Evolutionary conservation across 2,329 filamentous ascomycete genomes (phyloP).

Genomic region (Arthrocladium fulminans): DNA sequence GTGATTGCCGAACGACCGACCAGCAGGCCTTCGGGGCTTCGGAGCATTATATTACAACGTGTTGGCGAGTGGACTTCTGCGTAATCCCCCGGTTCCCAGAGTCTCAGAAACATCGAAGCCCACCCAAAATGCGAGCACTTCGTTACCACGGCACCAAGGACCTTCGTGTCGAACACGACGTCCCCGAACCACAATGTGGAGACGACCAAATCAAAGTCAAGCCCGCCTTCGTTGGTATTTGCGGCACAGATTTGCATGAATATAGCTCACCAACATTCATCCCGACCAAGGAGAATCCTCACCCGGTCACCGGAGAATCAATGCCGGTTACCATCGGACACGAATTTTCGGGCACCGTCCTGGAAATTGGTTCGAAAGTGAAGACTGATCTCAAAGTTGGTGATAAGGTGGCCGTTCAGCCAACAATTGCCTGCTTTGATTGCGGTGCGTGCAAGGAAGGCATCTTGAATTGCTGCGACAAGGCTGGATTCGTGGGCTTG

Average conservation of each 20-base stretch:
- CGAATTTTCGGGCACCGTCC: slow-evolving; percentile 54
- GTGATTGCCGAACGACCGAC: slow-evolving; percentile 2
- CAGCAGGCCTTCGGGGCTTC: no score
- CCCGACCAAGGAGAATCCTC: slow-evolving; percentile 38
- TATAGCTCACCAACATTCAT: slow-evolving; percentile 44
- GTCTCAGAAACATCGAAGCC: neutral
- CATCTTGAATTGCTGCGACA: slow-evolving; percentile 51
- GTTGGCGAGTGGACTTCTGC: neutral
- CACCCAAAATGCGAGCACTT: slow-evolving; percentile 27
- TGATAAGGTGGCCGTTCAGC: slow-evolving; percentile 51
- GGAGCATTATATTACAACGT: neutral
- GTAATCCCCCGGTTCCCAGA: neutral
- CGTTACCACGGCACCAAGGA: slow-evolving; percentile 31
- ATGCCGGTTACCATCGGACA: slow-evolving; percentile 56
- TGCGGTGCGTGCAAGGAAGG: slow-evolving; percentile 49
- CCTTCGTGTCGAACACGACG: slow-evolving; percentile 28
- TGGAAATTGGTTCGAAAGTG: slow-evolving; percentile 48
- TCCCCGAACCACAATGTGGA: slow-evolving; percentile 33
- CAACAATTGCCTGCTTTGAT: slow-evolving; percentile 49
- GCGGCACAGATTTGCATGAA: slow-evolving; percentile 34
- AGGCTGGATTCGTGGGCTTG: slow-evolving; percentile 46
- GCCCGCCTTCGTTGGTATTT: slow-evolving; percentile 9
- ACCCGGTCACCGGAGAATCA: slow-evolving; percentile 49
- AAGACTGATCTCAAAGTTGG: slow-evolving; percentile 39
- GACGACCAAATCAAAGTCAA: slow-evolving; percentile 41